These are phyloP conservation scores for Talaromyces sp. DNA, from an alignment of 2,329 filamentous ascomycete species.

Conservation along the genomic window DNA sequence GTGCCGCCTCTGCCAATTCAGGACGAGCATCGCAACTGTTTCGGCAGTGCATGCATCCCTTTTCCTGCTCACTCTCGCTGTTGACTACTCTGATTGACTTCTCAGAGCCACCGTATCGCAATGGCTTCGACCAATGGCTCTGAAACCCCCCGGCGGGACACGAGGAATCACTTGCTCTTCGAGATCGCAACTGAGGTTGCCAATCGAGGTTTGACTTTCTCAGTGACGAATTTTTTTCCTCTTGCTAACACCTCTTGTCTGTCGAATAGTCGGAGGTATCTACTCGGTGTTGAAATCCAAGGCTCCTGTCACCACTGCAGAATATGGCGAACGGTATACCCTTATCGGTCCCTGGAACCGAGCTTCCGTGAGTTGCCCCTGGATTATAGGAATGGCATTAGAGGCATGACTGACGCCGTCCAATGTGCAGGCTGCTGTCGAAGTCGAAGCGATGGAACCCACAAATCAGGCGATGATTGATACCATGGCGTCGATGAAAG, in stretches of 20 bases:
- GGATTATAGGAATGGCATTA: not conserved
- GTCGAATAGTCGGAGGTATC: constrained; percentile 77
- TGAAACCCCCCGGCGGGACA: constrained; percentile 55
- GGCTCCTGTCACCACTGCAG: constrained; percentile 91
- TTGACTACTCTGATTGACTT: not conserved
- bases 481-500: constrained; percentile 88
- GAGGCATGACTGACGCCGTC: not conserved
- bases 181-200: constrained; percentile 96
- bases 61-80: constrained; percentile 6
- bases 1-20: not conserved
- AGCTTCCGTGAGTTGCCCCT: constrained; percentile 63
- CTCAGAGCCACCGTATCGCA: not conserved
- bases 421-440: constrained; percentile 73
- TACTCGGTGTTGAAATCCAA: constrained; percentile 99
- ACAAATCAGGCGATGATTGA: constrained; percentile 70
- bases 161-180: constrained; percentile 93
- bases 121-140: constrained; percentile 80
- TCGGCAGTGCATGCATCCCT: not conserved
- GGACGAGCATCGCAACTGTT: not conserved
- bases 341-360: constrained; percentile 92
- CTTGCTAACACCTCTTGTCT: constrained; percentile 9
- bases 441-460: constrained; percentile 89
- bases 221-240: not conserved
- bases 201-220: constrained; percentile 64
- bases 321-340: constrained; percentile 97